Percentiles rank a stretch among this genome's conserved stretches.
Conservation (phyloP, 371 early-diverging fungal species). For the Lichtheimia corymbifera region DNA sequence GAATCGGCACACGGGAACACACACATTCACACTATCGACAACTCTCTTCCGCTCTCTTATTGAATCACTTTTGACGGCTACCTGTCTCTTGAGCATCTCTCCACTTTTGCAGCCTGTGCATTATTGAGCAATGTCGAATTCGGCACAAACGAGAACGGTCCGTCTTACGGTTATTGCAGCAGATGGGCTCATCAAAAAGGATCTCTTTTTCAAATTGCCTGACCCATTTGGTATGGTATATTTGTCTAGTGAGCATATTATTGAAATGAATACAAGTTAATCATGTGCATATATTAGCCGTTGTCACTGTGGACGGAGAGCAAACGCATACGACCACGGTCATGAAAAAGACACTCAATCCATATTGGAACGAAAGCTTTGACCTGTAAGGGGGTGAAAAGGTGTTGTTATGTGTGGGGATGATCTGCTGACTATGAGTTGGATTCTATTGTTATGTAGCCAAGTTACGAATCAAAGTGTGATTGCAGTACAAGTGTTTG, state of each 20-base stretch:
- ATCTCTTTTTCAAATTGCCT: conserved; percentile 70
- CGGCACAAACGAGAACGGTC: conserved; percentile 37
- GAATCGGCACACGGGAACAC: too few relatives aligned
- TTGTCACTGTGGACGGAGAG: conserved; percentile 88
- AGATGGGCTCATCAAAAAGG: conserved; percentile 88
- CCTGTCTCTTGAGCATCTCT: background rate
- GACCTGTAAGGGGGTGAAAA: conserved; percentile 50
- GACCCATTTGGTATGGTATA: conserved; percentile 66
- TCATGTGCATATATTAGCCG: conserved; percentile 60
- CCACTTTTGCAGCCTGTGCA: conserved; percentile 4
- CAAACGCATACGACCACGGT: conserved; percentile 82
- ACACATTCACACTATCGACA: too few relatives aligned
- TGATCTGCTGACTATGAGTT: background rate
- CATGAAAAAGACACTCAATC: conserved; percentile 76
- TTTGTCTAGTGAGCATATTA: background rate
- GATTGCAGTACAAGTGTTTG: conserved; percentile 93
- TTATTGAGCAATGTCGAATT: conserved; percentile 27
- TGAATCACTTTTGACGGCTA: too few relatives aligned
- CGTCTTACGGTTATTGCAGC: conserved; percentile 83
- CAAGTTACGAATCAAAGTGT: conserved; percentile 75
- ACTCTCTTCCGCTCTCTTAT: too few relatives aligned
- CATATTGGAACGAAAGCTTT: conserved; percentile 83
- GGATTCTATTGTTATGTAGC: conserved; percentile 33
- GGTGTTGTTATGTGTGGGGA: background rate
- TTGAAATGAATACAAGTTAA: conserved; percentile 4